Conservation (phyloP, 257 asterid genomes). For the Echites panduratus region DNA sequence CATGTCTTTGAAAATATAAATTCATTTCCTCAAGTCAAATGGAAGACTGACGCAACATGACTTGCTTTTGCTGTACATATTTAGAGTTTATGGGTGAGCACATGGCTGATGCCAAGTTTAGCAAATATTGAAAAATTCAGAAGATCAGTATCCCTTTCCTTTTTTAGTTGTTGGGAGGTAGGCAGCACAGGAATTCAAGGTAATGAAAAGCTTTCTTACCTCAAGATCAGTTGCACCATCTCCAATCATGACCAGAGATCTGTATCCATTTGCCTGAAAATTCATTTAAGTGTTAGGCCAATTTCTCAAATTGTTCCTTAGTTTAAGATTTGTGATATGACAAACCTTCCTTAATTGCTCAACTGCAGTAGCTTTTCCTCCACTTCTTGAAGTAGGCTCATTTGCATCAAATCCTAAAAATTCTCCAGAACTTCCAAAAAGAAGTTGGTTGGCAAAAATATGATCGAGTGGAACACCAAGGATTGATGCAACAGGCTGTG, state of each 20-base stretch:
- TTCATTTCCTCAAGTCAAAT: neutral
- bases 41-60: neutral
- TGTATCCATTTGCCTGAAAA: slow-evolving; percentile 56
- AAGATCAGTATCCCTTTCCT: neutral
- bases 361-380: slow-evolving; percentile 89
- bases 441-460: slow-evolving; percentile 73
- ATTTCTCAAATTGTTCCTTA: slow-evolving; percentile 3
- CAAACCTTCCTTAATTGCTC: slow-evolving; percentile 72
- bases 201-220: slow-evolving; percentile 32
- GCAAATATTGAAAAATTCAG: neutral
- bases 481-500: slow-evolving; percentile 74
- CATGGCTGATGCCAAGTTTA: neutral
- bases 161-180: neutral
- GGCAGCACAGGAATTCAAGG: neutral
- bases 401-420: slow-evolving; percentile 62
- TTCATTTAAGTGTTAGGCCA: slow-evolving; percentile 4
- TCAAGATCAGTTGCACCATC: slow-evolving; percentile 99
- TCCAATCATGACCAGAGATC: slow-evolving; percentile 81
- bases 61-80: neutral
- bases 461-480: slow-evolving; percentile 68
- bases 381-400: slow-evolving; percentile 89
- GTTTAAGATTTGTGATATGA: neutral
- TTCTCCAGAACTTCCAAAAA: slow-evolving; percentile 74
- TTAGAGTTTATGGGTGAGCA: neutral
- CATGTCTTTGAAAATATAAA: neutral